These are phyloP conservation scores for Plasmodium yoelii DNA, from an alignment of 169 alveolate species.

Conservation along the genomic window DNA sequence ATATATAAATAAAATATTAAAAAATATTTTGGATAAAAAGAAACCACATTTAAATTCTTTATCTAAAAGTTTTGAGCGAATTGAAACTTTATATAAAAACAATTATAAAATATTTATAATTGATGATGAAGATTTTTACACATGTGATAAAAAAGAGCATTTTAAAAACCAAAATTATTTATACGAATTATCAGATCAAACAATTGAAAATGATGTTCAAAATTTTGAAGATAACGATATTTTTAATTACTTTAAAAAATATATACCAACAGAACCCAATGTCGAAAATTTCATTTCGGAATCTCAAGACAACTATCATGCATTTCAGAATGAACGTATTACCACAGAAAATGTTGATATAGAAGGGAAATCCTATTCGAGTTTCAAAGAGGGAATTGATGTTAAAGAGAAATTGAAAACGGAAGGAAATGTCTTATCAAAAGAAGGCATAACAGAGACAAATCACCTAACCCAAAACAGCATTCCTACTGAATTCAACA, in stretches of 20 bases:
- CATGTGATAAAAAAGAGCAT: conserved; percentile 8
- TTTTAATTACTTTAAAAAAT: conserved; percentile 29
- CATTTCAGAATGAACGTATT: conserved; percentile 1
- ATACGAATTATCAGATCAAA: conserved; percentile 4
- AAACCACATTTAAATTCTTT: conserved; percentile 45
- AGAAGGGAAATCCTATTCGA: neutral
- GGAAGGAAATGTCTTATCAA: neutral
- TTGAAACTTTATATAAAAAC: conserved; percentile 53
- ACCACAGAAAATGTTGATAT: neutral
- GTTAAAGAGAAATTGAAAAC: neutral
- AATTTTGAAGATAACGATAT: conserved; percentile 5
- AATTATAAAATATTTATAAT: conserved; percentile 43
- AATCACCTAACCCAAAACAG: neutral
- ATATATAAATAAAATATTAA: conserved; percentile 64
- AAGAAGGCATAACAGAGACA: neutral
- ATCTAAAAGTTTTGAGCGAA: conserved; percentile 58
- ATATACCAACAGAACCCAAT: conserved; percentile 5
- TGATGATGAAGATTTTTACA: conserved; percentile 13
- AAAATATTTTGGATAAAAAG: conserved; percentile 35
- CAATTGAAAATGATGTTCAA: neutral
- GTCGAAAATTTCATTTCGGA: neutral
- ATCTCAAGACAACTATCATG: neutral
- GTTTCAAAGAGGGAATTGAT: neutral
- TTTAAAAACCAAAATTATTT: conserved; percentile 33
- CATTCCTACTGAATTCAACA: neutral